A percentile compares a stretch with the other conserved stretches of the same genome.
Evolutionary conservation across 177 flowering plant species (phyloP).

Genomic region (Telopea speciosissima): DNA sequence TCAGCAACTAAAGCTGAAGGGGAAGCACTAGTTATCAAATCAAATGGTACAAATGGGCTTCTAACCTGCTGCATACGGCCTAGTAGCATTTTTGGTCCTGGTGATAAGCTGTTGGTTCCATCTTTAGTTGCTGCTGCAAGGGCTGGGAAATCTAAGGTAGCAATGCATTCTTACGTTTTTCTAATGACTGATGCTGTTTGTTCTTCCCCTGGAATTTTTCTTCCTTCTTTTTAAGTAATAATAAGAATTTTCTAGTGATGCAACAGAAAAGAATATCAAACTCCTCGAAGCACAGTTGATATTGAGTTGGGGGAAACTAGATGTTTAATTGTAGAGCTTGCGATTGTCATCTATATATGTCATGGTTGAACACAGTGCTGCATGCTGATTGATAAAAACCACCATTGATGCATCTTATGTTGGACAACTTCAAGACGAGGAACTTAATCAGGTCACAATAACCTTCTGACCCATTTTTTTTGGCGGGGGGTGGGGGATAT

Average conservation of each 20-base stretch:
- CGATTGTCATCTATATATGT: too few species aligned
- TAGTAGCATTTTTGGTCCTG: slow-evolving; percentile 97
- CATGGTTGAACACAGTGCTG: too few species aligned
- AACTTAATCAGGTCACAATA: too few species aligned
- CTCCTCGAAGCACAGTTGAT: background rate
- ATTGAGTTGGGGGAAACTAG: background rate
- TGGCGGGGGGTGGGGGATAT: too few species aligned
- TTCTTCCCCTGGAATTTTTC: background rate
- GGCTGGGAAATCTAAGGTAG: slow-evolving; percentile 90
- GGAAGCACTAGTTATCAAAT: slow-evolving; percentile 66
- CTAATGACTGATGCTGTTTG: background rate
- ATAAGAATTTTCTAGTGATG: background rate
- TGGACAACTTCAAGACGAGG: too few species aligned
- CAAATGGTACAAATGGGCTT: slow-evolving; percentile 78
- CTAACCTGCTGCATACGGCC: slow-evolving; percentile 94
- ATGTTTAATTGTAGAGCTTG: background rate
- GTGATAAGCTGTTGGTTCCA: slow-evolving; percentile 88
- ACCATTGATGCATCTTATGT: too few species aligned
- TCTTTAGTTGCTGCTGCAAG: slow-evolving; percentile 84
- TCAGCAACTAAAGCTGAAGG: slow-evolving; percentile 96
- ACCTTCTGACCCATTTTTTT: too few species aligned
- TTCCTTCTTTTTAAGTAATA: too few species aligned
- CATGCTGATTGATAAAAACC: too few species aligned
- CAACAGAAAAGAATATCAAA: background rate
- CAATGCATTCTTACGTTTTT: background rate